These are phyloP conservation scores for Dryas integrifolia DNA, from an alignment of 331 rosid genomes.

Conservation along the genomic window DNA sequence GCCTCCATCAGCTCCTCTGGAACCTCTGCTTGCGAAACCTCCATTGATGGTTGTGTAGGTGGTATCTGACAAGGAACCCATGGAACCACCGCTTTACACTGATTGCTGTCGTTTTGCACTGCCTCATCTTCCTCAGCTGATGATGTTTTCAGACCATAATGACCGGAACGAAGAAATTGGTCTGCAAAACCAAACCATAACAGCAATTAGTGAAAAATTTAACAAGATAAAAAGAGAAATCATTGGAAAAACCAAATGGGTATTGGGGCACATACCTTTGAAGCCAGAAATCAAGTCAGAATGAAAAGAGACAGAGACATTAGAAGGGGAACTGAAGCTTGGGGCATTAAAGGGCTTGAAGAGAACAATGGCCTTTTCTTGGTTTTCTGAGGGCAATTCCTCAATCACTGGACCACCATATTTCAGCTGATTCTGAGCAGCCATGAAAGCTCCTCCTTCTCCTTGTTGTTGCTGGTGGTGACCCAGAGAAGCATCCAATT, in stretches of 20 bases:
- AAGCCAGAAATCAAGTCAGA: constrained; percentile 48
- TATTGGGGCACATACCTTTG: constrained; percentile 36
- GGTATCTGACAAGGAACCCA: constrained; percentile 48
- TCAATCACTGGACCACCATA: constrained; percentile 14
- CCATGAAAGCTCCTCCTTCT: constrained; percentile 21
- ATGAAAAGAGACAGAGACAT: constrained; percentile 48
- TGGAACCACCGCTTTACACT: constrained; percentile 64
- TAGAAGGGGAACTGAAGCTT: constrained; percentile 32
- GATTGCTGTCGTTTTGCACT: not conserved
- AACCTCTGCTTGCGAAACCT: constrained; percentile 12
- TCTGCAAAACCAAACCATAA: constrained; percentile 37
- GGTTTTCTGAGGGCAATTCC: constrained; percentile 35
- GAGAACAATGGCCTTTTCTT: constrained; percentile 69
- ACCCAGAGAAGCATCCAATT: not conserved
- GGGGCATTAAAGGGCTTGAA: constrained; percentile 47
- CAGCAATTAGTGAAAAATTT: not conserved
- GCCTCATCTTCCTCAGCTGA: constrained; percentile 23
- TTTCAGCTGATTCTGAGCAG: not conserved
- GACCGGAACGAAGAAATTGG: constrained; percentile 34
- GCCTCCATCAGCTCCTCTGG: constrained; percentile 52
- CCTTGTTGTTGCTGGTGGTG: too few species aligned
- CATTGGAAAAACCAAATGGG: not conserved
- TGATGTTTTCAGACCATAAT: constrained; percentile 8
- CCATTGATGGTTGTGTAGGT: not conserved
- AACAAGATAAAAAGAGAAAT: not conserved